phyloP scores from a whole-genome alignment of 2,329 filamentous ascomycete species.

The Penicillium sp. region DNA sequence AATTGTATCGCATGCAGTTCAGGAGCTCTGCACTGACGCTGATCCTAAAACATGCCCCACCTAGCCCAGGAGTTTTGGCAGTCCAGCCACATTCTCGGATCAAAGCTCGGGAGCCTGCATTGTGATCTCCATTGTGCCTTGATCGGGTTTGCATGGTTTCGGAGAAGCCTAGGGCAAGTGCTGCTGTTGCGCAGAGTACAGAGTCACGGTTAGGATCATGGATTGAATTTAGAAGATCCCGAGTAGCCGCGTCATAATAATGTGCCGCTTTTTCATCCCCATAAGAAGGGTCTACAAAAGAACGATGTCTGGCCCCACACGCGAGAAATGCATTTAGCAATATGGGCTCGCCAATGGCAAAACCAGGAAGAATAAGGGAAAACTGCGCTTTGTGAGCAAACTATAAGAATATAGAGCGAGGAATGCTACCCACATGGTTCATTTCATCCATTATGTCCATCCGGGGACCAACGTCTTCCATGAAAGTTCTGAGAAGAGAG shows the following conservation, averaged over 20 bases:
- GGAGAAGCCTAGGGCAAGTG: conserved; percentile 86
- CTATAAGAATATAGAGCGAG: neutral
- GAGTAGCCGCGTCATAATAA: conserved; percentile 85
- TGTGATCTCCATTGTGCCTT: conserved; percentile 82
- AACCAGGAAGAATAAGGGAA: conserved; percentile 76
- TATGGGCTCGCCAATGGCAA: conserved; percentile 80
- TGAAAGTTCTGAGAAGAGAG: conserved; percentile 87
- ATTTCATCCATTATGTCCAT: conserved; percentile 88
- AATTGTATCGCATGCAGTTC: conserved; percentile 82
- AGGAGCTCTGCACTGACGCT: conserved; percentile 90
- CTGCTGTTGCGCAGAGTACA: conserved; percentile 79
- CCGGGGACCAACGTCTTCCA: conserved; percentile 86
- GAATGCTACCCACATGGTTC: conserved; percentile 61
- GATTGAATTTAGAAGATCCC: conserved; percentile 70
- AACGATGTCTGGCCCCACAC: conserved; percentile 80
- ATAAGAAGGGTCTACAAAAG: conserved; percentile 67
- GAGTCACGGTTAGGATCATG: conserved; percentile 84
- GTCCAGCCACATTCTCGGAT: conserved; percentile 92
- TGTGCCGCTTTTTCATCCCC: conserved; percentile 73
- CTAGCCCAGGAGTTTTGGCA: conserved; percentile 73
- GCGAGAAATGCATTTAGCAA: conserved; percentile 84
- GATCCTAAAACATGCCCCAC: conserved; percentile 89
- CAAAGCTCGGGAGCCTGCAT: conserved; percentile 77
- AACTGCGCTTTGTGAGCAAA: conserved; percentile 53
- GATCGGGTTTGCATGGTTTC: conserved; percentile 86